A percentile compares a stretch with the other conserved stretches of the same genome.
Conservation (phyloP, 495 filamentous ascomycete species). For the Saxispiralis lemnorum region DNA sequence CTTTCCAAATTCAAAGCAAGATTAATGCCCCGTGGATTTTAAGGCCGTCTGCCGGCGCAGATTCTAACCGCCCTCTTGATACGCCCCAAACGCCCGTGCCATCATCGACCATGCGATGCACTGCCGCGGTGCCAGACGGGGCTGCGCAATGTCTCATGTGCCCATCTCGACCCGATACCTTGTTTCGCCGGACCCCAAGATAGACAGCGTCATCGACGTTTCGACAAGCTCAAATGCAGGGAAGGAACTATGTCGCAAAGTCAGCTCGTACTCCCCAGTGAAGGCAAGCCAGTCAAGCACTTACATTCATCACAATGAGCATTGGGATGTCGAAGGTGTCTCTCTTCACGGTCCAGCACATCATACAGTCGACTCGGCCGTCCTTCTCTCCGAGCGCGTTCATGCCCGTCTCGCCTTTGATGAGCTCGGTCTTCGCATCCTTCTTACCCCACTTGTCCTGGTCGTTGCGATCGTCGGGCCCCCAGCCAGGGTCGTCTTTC, state of each 20-base stretch:
- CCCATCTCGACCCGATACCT: no score
- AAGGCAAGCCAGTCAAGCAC: constrained; percentile 21
- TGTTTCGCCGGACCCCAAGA: no score
- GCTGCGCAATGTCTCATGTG: no score
- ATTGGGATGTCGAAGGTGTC: constrained; percentile 98
- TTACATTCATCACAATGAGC: constrained; percentile 92
- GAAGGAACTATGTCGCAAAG: constrained; percentile 9
- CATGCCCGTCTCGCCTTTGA: constrained; percentile 62
- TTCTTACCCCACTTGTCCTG: constrained; percentile 10
- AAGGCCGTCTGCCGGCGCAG: no score
- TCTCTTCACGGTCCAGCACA: constrained; percentile 89
- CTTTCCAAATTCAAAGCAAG: no score
- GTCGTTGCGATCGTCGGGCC: constrained; percentile 15
- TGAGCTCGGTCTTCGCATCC: constrained; percentile 17
- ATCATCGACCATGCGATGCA: no score
- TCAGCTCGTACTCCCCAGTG: constrained; percentile 1
- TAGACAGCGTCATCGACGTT: no score
- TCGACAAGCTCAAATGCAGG: constrained; percentile 3
- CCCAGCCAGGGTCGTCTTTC: constrained; percentile 38
- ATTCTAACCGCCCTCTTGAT: no score
- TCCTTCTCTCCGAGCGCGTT: constrained; percentile 59
- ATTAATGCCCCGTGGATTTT: no score
- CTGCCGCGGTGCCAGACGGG: no score
- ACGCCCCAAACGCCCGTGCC: no score
- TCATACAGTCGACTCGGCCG: constrained; percentile 83